Base-by-base conservation (phyloP, 1,139 yeast species). In the Candida sp. region DNA sequence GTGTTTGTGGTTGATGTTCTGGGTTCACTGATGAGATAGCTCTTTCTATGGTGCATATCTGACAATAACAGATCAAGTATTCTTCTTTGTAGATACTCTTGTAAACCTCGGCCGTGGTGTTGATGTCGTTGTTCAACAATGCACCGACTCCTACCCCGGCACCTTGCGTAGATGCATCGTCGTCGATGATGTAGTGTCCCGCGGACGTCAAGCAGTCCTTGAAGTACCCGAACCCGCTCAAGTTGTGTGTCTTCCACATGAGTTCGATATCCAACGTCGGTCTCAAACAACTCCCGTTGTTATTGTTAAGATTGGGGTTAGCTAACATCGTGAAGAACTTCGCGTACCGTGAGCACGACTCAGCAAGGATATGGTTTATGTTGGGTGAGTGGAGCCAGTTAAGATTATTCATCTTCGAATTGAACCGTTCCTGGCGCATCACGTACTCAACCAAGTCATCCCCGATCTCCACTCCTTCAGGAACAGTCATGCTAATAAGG, bases 191-290 rank as follows among this genome's bases (percentile, higher is more conserved):
- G 12, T 42, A 44, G 4, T 54, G 55, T 9, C 53, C 47, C 4
- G 43, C 17, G 3, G 25, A 43, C 5, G 44, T 42, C 26, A 52
- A 44, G 42, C 69, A 66, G 46, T 61, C 64, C 1, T 55, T 46
- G 42, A 61, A 60, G 53, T 74, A 73, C 25, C 54, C 54, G 22
- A 42, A 47, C 33, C 66, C 63, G 4, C 64, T 58, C 28, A 74
- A 58, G 50, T 69, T 75, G 52, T 73, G 77, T 5, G 78, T 73
- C 50, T 70, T 75, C 78, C 78, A 73, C 2, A 69, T 61, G 39
- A 74, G 58, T 49, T 74, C 78, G 38, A 74, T 66, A 50, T 74
- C 78, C 48, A 73, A 58, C 0, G 78, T 70, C 1, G 79, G 78
- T 2, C 72, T 70, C 12, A 66, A 56, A 47, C 17, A 17, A 17